Evolutionary conservation across 2,329 filamentous ascomycete genomes (phyloP).

Genomic region (Gyromitra esculenta): DNA sequence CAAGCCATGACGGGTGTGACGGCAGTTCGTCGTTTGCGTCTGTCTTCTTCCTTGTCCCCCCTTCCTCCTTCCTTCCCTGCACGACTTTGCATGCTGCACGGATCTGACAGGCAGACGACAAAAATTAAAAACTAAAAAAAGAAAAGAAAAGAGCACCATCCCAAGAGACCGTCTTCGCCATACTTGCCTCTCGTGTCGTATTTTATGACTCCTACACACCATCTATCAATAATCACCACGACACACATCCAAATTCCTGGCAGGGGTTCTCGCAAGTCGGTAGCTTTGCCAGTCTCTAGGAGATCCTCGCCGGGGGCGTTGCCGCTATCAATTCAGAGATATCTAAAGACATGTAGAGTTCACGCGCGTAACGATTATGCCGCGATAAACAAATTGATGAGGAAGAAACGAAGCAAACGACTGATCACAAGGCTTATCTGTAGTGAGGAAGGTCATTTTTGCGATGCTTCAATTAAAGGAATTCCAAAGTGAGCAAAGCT

Average conservation of each 20-base stretch:
- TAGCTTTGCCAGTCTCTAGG: slow-evolving; percentile 35
- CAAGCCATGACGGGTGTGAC: slow-evolving; percentile 37
- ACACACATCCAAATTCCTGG: slow-evolving; percentile 26
- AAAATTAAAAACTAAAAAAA: slow-evolving; percentile 29
- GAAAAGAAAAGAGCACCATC: slow-evolving; percentile 30
- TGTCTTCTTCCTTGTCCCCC: slow-evolving; percentile 25
- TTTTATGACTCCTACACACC: slow-evolving; percentile 50
- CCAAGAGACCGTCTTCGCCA: slow-evolving; percentile 49
- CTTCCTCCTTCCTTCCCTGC: slow-evolving; percentile 47
- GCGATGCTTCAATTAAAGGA: slow-evolving; percentile 35
- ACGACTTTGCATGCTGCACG: slow-evolving; percentile 49
- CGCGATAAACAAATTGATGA: slow-evolving; percentile 37
- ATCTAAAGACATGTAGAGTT: slow-evolving; percentile 22
- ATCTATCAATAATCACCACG: slow-evolving; percentile 46
- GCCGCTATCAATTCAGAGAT: slow-evolving; percentile 39
- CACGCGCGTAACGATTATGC: slow-evolving; percentile 48
- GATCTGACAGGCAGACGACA: slow-evolving; percentile 50
- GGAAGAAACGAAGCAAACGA: slow-evolving; percentile 39
- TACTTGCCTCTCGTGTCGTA: slow-evolving; percentile 42
- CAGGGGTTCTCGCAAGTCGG: slow-evolving; percentile 29
- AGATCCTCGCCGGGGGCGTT: slow-evolving; percentile 40
- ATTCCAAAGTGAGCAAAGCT: slow-evolving; percentile 15
- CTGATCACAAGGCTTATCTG: slow-evolving; percentile 48
- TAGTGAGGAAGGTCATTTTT: slow-evolving; percentile 27
- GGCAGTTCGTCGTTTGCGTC: slow-evolving; percentile 36